Percentiles rank a stretch among this genome's conserved stretches.
phyloP scores from a whole-genome alignment of 1,284 basidiomycete species.

The Ustilago tritici region DNA sequence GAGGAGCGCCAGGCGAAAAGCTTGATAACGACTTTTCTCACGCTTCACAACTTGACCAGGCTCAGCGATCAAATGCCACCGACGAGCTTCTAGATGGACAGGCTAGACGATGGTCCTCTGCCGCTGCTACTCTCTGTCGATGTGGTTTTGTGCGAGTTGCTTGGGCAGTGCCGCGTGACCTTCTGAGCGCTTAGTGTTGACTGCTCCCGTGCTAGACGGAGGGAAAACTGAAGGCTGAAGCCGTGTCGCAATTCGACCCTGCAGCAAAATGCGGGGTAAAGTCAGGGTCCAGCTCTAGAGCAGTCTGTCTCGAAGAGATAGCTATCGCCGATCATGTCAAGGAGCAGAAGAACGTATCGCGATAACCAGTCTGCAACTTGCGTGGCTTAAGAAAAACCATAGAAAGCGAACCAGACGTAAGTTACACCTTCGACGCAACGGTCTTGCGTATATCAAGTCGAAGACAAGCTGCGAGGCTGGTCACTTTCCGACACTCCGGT shows the following conservation, averaged over 20 bases:
- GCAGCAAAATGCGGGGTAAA: constrained; percentile 44
- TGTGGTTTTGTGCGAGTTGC: neutral
- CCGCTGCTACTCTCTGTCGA: neutral
- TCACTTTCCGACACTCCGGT: neutral
- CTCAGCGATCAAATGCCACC: constrained; percentile 1
- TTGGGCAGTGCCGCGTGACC: constrained; percentile 14
- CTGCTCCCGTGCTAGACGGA: constrained; percentile 2
- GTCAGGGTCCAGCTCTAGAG: constrained; percentile 2
- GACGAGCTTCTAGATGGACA: neutral
- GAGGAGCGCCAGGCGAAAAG: neutral
- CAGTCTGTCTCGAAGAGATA: neutral
- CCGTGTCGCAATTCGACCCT: constrained; percentile 11
- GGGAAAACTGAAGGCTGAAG: constrained; percentile 2
- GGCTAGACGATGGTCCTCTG: neutral
- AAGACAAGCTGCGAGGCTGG: neutral
- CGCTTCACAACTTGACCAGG: neutral
- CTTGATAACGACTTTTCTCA: constrained; percentile 8
- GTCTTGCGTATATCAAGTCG: neutral
- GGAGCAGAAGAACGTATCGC: neutral
- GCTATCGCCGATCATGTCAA: neutral
- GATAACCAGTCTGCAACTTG: neutral
- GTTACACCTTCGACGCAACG: neutral
- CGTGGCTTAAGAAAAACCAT: neutral
- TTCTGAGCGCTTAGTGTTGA: neutral
- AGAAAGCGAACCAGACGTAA: neutral